A percentile compares a stretch with the other conserved stretches of the same genome.
These are phyloP conservation scores for Tetracladium setigerum DNA, from an alignment of 495 filamentous ascomycete genomes.

Conservation along the genomic window DNA sequence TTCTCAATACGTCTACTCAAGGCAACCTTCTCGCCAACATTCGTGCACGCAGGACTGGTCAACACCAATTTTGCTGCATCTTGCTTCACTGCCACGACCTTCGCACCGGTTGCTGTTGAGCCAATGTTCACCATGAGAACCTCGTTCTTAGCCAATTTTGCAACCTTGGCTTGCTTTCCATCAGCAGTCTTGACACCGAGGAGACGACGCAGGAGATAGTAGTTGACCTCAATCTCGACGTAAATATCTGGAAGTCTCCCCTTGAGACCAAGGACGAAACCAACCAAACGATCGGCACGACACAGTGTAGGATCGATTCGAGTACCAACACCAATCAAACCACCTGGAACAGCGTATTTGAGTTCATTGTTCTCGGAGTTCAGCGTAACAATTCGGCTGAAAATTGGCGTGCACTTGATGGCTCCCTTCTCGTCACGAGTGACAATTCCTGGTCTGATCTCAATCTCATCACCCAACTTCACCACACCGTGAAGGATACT, in stretches of 20 bases:
- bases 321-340: slow-evolving; percentile 95
- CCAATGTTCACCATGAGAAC: slow-evolving; percentile 99
- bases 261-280: slow-evolving; percentile 93
- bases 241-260: slow-evolving; percentile 90
- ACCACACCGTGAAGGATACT: slow-evolving; percentile 92
- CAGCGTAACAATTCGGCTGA: slow-evolving; percentile 85
- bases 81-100: slow-evolving; percentile 91
- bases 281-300: slow-evolving; percentile 96
- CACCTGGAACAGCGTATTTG: slow-evolving; percentile 94
- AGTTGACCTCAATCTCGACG: slow-evolving; percentile 96
- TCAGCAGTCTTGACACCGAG: slow-evolving; percentile 97
- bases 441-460: slow-evolving; percentile 94
- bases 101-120: slow-evolving; percentile 89
- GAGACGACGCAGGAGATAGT: slow-evolving; percentile 89
- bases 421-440: slow-evolving; percentile 87
- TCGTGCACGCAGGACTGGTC: slow-evolving; percentile 86
- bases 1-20: slow-evolving; percentile 94
- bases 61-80: slow-evolving; percentile 86
- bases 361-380: slow-evolving; percentile 98
- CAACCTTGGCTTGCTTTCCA: slow-evolving; percentile 98
- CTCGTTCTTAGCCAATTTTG: slow-evolving; percentile 94
- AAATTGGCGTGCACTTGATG: slow-evolving; percentile 94
- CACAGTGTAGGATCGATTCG: slow-evolving; percentile 95
- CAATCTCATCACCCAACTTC: slow-evolving; percentile 94
- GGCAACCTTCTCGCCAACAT: slow-evolving; percentile 95